Evolutionary conservation across 805 yeast genomes (phyloP), one percentile per base, ranked within the genome.

Genomic region (Phaffomyces antillensis): DNA sequence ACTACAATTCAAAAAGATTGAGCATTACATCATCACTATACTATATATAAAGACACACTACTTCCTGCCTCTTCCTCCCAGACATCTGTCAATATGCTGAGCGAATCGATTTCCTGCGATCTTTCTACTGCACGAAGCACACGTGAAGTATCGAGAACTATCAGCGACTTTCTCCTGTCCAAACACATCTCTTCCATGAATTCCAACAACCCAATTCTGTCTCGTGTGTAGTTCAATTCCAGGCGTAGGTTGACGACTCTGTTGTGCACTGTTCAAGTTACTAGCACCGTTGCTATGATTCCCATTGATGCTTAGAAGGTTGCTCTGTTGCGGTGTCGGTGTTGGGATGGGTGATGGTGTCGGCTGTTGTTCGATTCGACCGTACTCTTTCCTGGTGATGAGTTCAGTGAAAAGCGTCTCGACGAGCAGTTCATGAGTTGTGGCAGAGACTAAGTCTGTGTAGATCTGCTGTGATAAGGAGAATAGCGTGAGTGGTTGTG

Each of bases 31-130:
- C 40, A 25, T 23, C 20, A 24, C 7, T 13, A 31, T 15, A 8
- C 15, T 13, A 13, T 7, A 15, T 13, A 31, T 13, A 31, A 30
- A 4, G 15, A 11, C 12, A 11, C 12, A 34, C 5, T 43, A 52
- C 41, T 73, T 68, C 51, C 81, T 66, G 24, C 71, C 69, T 46
- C 86, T 74, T 12, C 96, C 85, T 37, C 87, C 86, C 23, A 89
- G 64, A 60, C 99, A 91, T 55, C 96, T 79, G 60, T 89, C 95
- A 28, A 91, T 73, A 64, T 91, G 99, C 36, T 86, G 89, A 2
- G 98, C 97, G 71, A 87, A 90, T 47, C 99, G 70, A 34, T 86
- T 83, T 1, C 96, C 96, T 0, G 96, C 91, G 8, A 91, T 83
- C 56, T 83, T 87, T 45, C 99, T 71, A 17, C 78, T 81, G 63